Evolutionary conservation across 1,284 basidiomycete genomes (phyloP), one percentile per base, ranked within the genome.

Genomic region (Fomitiporia mediterranea): DNA sequence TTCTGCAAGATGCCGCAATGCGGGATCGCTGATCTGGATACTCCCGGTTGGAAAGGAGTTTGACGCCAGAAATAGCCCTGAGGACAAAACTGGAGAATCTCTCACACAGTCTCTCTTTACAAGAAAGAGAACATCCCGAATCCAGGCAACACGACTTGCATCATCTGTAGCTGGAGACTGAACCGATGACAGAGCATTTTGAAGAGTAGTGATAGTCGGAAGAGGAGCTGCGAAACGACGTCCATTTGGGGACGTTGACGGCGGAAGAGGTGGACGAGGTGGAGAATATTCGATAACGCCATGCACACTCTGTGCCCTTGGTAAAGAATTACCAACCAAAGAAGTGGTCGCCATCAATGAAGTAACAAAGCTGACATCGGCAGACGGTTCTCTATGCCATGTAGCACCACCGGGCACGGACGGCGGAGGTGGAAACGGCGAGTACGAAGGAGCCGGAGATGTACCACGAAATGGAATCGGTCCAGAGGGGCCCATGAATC

Each of bases 51-150:
- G 65, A 9, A 67, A 61, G 40, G 70, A 67, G 2, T 47, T 17
- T 25, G 4, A 35, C 2, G 46, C 9, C 37, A 7, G 27, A 32
- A 13, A 30, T 25, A 30, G 19, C 9, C 38, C 39, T 17, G 54
- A 56, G 0, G 76, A 69, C 60, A 79, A 79, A 21, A 34, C 49
- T 9, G 13, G 17, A 32, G 27, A 25, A 21, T 34, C 43, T 17
- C 50, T 66, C 4, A 71, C 54, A 61, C 68, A 64, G 3, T 78
- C 71, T 46, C 82, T 80, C 60, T 92, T 87, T 60, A 91, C 83
- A 60, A 91, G 84, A 64, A 84, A 81, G 63, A 94, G 71, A 51
- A 94, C 85, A 61, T 93, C 88, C 43, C 85, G 78, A 2, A 81
- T 80, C 93, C 92, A 95, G 17, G 77, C 72, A n/a, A 94, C 69